Percentiles rank a stretch among this genome's conserved stretches.
These are phyloP conservation scores for Aspergillus carlsbadensis DNA, from an alignment of 495 filamentous ascomycete species.

Conservation along the genomic window DNA sequence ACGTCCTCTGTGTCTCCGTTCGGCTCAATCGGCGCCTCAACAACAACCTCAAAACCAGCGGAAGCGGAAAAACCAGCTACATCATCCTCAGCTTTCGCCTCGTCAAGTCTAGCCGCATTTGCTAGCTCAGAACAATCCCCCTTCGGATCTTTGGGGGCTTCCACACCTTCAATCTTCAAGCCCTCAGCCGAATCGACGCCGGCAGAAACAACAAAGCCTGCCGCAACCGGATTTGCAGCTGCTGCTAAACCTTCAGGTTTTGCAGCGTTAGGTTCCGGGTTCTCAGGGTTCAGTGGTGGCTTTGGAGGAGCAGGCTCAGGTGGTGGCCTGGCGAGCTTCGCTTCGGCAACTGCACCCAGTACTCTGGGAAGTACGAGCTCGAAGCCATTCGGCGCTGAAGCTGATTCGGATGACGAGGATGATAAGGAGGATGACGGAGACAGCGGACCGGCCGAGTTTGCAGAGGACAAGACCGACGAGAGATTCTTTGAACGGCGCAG, in stretches of 20 bases:
- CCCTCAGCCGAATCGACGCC: conserved; percentile 19
- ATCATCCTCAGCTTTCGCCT: conserved; percentile 53
- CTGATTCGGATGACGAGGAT: conserved; percentile 56
- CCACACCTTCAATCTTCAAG: conserved; percentile 43
- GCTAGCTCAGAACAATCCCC: conserved; percentile 54
- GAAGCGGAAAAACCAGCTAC: conserved; percentile 28
- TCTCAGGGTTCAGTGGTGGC: conserved; percentile 55
- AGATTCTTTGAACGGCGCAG: conserved; percentile 66
- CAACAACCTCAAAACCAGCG: conserved; percentile 19
- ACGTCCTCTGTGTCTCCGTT: conserved; percentile 52
- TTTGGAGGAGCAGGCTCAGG: conserved; percentile 48
- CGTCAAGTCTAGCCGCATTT: conserved; percentile 51
- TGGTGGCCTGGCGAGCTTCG: conserved; percentile 66
- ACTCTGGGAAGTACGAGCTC: conserved; percentile 55
- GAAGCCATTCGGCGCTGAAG: conserved; percentile 70
- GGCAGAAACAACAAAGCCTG: conserved; percentile 20
- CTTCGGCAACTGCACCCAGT: conserved; percentile 55
- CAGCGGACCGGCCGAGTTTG: conserved; percentile 47
- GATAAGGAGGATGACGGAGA: conserved; percentile 46
- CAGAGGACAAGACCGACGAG: conserved; percentile 59
- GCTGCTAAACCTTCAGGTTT: conserved; percentile 32
- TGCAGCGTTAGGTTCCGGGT: conserved; percentile 37
- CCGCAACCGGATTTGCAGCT: conserved; percentile 34
- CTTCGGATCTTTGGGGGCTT: conserved; percentile 50
- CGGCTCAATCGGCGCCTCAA: conserved; percentile 36